These are phyloP conservation scores for Saccharomycopsis babjevae DNA, from an alignment of 805 yeast genomes.

Conservation along the genomic window DNA sequence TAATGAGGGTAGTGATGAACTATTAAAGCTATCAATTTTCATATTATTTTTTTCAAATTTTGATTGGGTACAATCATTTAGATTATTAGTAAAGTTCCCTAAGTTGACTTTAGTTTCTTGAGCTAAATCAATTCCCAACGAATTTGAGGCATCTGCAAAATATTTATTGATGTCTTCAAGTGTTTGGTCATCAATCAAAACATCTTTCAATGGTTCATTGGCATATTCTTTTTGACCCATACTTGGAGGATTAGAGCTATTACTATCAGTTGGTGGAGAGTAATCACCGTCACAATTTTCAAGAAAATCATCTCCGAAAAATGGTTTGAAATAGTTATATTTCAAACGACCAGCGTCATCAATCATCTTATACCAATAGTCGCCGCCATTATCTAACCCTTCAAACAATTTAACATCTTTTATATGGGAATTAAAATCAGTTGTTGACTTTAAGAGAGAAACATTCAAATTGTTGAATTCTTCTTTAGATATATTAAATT, in stretches of 20 bases:
- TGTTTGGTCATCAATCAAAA: background rate
- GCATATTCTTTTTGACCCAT: background rate
- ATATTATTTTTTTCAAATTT: background rate
- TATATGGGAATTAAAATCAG: background rate
- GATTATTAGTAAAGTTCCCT: background rate
- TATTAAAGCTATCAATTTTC: background rate
- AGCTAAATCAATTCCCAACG: background rate
- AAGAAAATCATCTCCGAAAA: slow-evolving; percentile 9
- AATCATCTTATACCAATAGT: slow-evolving; percentile 21
- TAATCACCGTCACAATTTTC: background rate
- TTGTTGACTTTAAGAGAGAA: background rate
- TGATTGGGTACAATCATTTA: background rate
- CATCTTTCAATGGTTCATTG: background rate
- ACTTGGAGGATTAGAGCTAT: background rate
- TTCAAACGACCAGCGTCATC: slow-evolving; percentile 22
- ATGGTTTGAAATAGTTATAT: slow-evolving; percentile 24
- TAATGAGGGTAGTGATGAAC: background rate
- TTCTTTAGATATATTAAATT: background rate
- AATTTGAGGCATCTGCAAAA: background rate
- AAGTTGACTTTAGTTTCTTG: background rate
- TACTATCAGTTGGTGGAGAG: background rate
- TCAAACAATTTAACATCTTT: background rate
- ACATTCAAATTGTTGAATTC: background rate
- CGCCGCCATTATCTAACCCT: background rate
- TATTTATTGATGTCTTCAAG: background rate